Evolutionary conservation across 176 grass and related monocot genomes (phyloP), one percentile per base, ranked within the genome.

Genomic region (Miscanthus lutarioriparius): DNA sequence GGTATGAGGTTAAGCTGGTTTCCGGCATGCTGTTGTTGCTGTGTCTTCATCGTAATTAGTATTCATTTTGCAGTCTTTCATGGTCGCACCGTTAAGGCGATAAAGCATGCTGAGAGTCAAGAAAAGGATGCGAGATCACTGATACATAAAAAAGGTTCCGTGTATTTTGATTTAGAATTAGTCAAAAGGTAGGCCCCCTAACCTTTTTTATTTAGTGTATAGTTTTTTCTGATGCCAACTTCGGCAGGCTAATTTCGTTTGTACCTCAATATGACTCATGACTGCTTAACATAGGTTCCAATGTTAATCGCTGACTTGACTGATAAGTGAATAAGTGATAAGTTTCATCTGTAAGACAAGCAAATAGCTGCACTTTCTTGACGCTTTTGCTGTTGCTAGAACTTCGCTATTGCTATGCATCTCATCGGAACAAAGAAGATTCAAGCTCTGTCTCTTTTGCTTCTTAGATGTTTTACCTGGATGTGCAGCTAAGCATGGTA

Each of bases 41-140:
- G 65, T 66, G 25, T 12, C 0, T 74, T 67, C 19, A 22, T 70
- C 33, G 26, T 41, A 73, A 41, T 44, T 41, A 6, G 28, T 45
- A 13, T 72, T 59, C 56, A 59, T 48, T 75, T 59, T 16, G 19
- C 67, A 93, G 91, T 20, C 82, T 93, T 79, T 86, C 85, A 3
- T 82, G 53, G 39, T 30, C 17, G 23, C 80, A 78, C 10, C 43
- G 38, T 82, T 80, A 70, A 49, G 9, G 61, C 0, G 3, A 28
- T 9, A 27, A 64, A 30, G 5, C 62, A 43, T 84, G 77, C 72
- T 81, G 78, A 61, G 75, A 45, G 28, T n/a, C 32, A 67, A 33
- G 20, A 70, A 70, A 81, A 80, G 12, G 64, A 78, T 62, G 28
- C 1, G 6, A 71, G 26, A 79, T 74, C 25, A 88, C 7, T 47